Conservation (phyloP, 495 filamentous ascomycete genomes). For the Gamarada debralockiae region DNA sequence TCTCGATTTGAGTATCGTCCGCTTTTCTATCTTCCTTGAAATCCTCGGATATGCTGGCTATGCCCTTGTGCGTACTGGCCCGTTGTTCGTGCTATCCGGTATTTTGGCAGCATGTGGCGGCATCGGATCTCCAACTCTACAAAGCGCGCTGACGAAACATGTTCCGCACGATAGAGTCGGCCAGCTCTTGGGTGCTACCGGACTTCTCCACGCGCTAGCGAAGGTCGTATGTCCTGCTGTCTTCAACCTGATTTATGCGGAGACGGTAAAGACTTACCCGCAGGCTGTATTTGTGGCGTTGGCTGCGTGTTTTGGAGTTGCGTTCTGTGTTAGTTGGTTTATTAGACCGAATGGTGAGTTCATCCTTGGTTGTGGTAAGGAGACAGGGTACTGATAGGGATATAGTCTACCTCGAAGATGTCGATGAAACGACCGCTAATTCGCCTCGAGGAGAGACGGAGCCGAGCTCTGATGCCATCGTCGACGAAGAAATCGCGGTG, state of each 20-base stretch:
- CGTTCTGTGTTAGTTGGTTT: constrained; percentile 62
- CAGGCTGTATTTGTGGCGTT: constrained; percentile 82
- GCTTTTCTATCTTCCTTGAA: constrained; percentile 74
- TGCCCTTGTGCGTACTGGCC: constrained; percentile 51
- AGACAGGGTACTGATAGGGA: not conserved
- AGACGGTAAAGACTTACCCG: constrained; percentile 71
- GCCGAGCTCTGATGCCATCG: constrained; percentile 17
- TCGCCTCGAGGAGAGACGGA: not conserved
- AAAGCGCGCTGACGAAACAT: constrained; percentile 84
- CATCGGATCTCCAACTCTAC: constrained; percentile 77
- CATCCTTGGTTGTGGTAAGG: not conserved
- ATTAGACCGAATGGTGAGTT: constrained; percentile 71
- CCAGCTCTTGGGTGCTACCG: constrained; percentile 80
- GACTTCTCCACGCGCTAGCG: constrained; percentile 78
- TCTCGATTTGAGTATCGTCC: constrained; percentile 75
- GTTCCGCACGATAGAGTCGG: constrained; percentile 77
- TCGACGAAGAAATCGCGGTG: constrained; percentile 27
- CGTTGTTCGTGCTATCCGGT: constrained; percentile 61
- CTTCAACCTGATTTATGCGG: constrained; percentile 81
- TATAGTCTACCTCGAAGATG: constrained; percentile 19
- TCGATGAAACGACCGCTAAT: not conserved
- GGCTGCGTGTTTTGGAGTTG: constrained; percentile 59
- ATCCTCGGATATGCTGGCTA: constrained; percentile 73
- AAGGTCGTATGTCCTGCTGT: constrained; percentile 73
- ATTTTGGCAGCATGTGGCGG: constrained; percentile 73